These are phyloP conservation scores for Solanum stenotomum DNA, from an alignment of 257 asterid genomes.

Conservation along the genomic window DNA sequence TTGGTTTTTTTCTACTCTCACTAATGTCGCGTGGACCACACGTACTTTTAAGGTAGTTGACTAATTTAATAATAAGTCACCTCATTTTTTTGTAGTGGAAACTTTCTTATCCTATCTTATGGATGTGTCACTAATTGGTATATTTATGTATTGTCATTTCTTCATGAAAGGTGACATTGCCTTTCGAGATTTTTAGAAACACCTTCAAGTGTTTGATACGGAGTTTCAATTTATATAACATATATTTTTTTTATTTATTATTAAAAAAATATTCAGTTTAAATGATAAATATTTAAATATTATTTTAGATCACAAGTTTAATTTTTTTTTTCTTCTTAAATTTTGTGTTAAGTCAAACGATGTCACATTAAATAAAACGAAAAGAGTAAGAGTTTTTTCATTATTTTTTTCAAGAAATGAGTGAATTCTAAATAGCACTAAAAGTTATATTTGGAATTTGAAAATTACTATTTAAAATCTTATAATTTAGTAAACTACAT, in stretches of 20 bases:
- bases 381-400: not conserved
- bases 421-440: too few relatives aligned
- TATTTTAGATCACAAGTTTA: fast-evolving
- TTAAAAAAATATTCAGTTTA: too few relatives aligned
- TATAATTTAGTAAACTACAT: too few relatives aligned
- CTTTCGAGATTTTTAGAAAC: not conserved
- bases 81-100: not conserved
- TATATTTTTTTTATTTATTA: too few relatives aligned
- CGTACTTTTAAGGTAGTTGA: not conserved
- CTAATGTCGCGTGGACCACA: not conserved
- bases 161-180: not conserved
- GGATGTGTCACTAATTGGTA: not conserved
- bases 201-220: not conserved
- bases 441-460: not conserved
- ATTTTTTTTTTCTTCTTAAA: too few relatives aligned
- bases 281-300: too few relatives aligned
- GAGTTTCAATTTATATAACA: too few relatives aligned
- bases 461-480: not conserved
- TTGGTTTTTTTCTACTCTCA: not conserved
- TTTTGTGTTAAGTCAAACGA: too few relatives aligned
- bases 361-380: not conserved
- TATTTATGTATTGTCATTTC: not conserved
- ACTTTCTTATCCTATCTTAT: not conserved
- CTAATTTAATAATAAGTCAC: not conserved
- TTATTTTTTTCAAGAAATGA: too few relatives aligned